A percentile compares a stretch with the other conserved stretches of the same genome.
Conservation (phyloP, 1,284 basidiomycete genomes). For the Ustilago trichophora region DNA sequence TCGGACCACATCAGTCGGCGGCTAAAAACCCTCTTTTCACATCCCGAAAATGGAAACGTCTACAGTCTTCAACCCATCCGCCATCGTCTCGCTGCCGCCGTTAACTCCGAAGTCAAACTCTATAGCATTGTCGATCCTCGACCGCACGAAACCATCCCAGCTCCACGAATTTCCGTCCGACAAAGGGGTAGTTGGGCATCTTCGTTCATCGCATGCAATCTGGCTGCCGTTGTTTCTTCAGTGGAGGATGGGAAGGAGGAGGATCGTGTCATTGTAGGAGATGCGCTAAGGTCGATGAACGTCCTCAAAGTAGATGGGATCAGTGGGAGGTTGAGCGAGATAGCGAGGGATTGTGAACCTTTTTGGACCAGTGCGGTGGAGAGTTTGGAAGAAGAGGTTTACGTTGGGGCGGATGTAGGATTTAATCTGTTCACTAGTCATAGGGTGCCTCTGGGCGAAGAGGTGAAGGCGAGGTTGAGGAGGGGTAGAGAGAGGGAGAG, state of each 20-base stretch:
- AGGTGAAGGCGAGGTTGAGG: constrained; percentile 35
- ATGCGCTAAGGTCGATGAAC: constrained; percentile 61
- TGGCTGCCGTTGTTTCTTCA: too few relatives aligned
- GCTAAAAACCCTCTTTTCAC: constrained; percentile 44
- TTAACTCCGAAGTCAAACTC: constrained; percentile 59
- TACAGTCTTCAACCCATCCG: constrained; percentile 48
- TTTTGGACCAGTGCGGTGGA: constrained; percentile 63
- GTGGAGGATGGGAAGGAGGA: too few relatives aligned
- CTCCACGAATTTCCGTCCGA: constrained; percentile 21
- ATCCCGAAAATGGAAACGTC: constrained; percentile 55
- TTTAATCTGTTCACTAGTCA: constrained; percentile 63
- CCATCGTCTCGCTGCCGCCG: constrained; percentile 46
- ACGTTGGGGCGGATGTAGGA: constrained; percentile 60
- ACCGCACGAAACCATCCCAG: background rate
- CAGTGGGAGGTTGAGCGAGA: constrained; percentile 46
- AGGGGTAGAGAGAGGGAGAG: constrained; percentile 23
- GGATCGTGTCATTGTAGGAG: constrained; percentile 57
- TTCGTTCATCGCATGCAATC: constrained; percentile 60
- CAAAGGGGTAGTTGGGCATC: constrained; percentile 54
- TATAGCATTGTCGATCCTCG: constrained; percentile 33
- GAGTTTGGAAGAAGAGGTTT: constrained; percentile 53
- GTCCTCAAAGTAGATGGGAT: constrained; percentile 59
- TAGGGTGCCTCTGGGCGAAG: constrained; percentile 38
- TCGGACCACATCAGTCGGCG: too few relatives aligned
- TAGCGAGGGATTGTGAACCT: constrained; percentile 62